Evolutionary conservation across 768 basidiomycete species (phyloP), one percentile per base, ranked within the genome.

Genomic region (Amanita thiersii): DNA sequence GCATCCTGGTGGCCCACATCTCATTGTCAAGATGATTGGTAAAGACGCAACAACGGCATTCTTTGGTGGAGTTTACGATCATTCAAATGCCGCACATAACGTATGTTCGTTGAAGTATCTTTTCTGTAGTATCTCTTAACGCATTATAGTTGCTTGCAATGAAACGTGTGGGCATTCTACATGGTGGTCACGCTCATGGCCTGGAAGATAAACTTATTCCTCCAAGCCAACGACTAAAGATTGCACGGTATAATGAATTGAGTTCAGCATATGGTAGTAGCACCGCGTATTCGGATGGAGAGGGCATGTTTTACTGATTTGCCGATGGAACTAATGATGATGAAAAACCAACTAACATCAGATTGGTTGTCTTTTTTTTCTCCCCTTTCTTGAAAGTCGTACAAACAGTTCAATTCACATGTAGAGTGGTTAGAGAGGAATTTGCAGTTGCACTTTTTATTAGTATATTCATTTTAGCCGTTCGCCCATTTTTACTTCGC

Each of bases 21-120:
- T 90, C 19, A 65, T 97, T 45, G 75, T 79, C 50, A 86, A 86
- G 60, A 73, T 83, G 59, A 85, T 92, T 51, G 92, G 92, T 43
- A 86, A 78, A 58, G 92, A 94, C 53, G 91, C 86, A 2, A 90
- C 90, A 2, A 87, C 88, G 0, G 90, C 91, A 4, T 96, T 94
- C 72, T 92, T 94, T 53, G 92, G 92, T 47, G 87, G 86, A 45
- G 82, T 91, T 1, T 89, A 89, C 54, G 85, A 86, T 50, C 88
- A 90, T 54, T 87, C 84, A 21, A 90, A 90, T 55, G 85, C 86
- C 33, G 86, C 88, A 4, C 86, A 90, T 59, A 89, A 90, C 53
- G 80, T 82, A 53, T 26, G 79, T 61, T 21, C 15, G 21, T 14
- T 15, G 7, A 23, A 5, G 20, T 17, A 8, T 11, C 15, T 19